These are phyloP conservation scores for Mortierella sp. DNA, from an alignment of 371 early-diverging fungal genomes.

Conservation along the genomic window DNA sequence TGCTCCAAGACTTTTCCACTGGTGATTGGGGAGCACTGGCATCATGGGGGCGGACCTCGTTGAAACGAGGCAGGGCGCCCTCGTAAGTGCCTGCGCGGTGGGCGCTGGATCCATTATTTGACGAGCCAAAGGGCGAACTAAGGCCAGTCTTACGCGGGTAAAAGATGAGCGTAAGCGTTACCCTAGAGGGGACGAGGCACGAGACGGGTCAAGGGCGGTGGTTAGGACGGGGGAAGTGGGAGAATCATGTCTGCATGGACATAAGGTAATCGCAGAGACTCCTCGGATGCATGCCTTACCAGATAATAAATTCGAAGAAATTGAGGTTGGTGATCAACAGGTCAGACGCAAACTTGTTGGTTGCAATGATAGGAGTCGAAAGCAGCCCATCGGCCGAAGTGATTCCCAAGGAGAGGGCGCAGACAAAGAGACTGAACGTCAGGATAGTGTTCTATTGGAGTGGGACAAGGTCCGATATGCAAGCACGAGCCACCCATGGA, in stretches of 20 bases:
- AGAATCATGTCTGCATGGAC: too few species aligned
- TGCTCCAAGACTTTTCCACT: too few species aligned
- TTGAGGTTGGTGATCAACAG: slow-evolving; percentile 37
- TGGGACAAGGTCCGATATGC: not conserved
- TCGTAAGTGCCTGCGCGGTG: slow-evolving; percentile 1
- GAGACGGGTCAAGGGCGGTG: too few species aligned
- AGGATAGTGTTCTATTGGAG: slow-evolving; percentile 24
- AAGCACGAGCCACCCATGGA: too few species aligned
- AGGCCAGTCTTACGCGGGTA: slow-evolving; percentile 30
- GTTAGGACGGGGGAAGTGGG: too few species aligned
- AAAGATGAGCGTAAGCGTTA: slow-evolving; percentile 32
- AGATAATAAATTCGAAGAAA: slow-evolving; percentile 37
- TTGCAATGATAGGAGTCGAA: slow-evolving; percentile 17
- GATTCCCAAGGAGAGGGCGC: slow-evolving; percentile 24
- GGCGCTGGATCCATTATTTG: not conserved
- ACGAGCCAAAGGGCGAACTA: slow-evolving; percentile 19
- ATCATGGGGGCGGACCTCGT: slow-evolving; percentile 13
- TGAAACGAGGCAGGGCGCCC: slow-evolving; percentile 16
- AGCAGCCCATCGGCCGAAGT: slow-evolving; percentile 25
- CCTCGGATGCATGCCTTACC: slow-evolving; percentile 18
- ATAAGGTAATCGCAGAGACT: too few species aligned
- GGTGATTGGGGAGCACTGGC: too few species aligned
- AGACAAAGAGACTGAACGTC: slow-evolving; percentile 27
- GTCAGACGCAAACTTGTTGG: slow-evolving; percentile 40
- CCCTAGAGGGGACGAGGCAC: slow-evolving; percentile 6